Conservation (phyloP, 2,329 filamentous ascomycete species). For the Aspergillus eucalypticola region DNA sequence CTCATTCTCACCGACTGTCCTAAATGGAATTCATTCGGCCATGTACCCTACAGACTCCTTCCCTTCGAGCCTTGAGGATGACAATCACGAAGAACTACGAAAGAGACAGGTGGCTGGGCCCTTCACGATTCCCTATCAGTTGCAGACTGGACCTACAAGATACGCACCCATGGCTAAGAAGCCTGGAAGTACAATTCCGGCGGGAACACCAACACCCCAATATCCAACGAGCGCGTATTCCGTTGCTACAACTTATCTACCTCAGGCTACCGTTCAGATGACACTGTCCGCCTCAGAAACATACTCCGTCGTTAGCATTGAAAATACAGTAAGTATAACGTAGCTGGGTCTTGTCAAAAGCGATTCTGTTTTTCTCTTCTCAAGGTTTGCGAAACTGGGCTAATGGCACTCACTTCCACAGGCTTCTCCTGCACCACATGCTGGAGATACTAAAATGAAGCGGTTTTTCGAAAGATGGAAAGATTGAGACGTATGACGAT, state of each 20-base stretch:
- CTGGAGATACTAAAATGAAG: constrained; percentile 54
- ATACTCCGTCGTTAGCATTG: constrained; percentile 52
- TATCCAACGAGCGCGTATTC: constrained; percentile 58
- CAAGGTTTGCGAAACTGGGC: not conserved
- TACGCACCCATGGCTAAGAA: constrained; percentile 63
- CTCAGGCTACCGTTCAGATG: constrained; percentile 47
- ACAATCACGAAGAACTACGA: constrained; percentile 25
- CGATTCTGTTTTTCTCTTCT: not conserved
- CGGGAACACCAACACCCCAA: constrained; percentile 48
- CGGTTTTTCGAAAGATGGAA: constrained; percentile 61
- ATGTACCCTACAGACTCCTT: constrained; percentile 4
- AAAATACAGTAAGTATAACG: constrained; percentile 58
- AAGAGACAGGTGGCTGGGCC: constrained; percentile 33
- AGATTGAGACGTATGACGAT: constrained; percentile 44
- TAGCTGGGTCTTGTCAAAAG: not conserved
- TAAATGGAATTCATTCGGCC: constrained; percentile 38
- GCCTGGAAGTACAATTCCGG: constrained; percentile 61
- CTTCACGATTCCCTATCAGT: constrained; percentile 53
- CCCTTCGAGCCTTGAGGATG: not conserved
- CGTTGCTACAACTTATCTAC: constrained; percentile 55
- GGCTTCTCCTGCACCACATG: constrained; percentile 56
- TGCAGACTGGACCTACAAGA: constrained; percentile 57
- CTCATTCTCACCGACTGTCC: constrained; percentile 47
- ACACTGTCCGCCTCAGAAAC: constrained; percentile 56
- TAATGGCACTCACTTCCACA: constrained; percentile 30